Conservation (phyloP, 169 alveolate genomes). For the Plasmodium reichenowi region DNA sequence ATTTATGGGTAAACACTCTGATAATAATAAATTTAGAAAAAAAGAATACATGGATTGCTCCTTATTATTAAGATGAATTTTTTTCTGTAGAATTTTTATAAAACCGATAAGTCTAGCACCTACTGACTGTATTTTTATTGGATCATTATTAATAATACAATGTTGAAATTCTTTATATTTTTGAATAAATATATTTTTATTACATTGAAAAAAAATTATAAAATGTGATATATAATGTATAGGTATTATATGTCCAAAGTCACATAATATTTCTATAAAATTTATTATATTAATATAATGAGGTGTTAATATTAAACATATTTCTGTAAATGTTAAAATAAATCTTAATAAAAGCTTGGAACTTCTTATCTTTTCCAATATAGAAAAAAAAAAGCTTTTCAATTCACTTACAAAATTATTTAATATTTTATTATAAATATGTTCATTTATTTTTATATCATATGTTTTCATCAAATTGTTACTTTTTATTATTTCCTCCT, state of each 20-base stretch:
- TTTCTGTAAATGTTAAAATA: slow-evolving; percentile 5
- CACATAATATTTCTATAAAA: slow-evolving; percentile 33
- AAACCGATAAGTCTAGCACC: slow-evolving; percentile 70
- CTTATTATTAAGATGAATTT: slow-evolving; percentile 20
- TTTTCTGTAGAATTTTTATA: slow-evolving; percentile 54
- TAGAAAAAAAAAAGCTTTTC: slow-evolving; percentile 35
- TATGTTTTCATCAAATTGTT: background rate
- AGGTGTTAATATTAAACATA: slow-evolving; percentile 46
- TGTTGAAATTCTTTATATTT: slow-evolving; percentile 66
- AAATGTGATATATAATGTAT: background rate
- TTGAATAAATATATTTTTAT: slow-evolving; percentile 44
- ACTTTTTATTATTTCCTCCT: background rate
- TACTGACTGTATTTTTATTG: slow-evolving; percentile 44
- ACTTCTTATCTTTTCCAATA: slow-evolving; percentile 16
- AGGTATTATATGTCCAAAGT: slow-evolving; percentile 39
- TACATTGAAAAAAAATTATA: slow-evolving; percentile 8
- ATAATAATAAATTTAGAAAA: slow-evolving; percentile 29
- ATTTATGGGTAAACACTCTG: slow-evolving; percentile 51
- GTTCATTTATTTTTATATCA: slow-evolving; percentile 25
- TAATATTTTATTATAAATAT: slow-evolving; percentile 18
- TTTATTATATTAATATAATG: slow-evolving; percentile 27
- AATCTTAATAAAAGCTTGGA: slow-evolving; percentile 9
- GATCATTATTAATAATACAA: slow-evolving; percentile 38
- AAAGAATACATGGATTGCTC: slow-evolving; percentile 8
- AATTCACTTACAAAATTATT: slow-evolving; percentile 33